Conservation (phyloP, 768 basidiomycete species). For the Phylloporus sp. region DNA sequence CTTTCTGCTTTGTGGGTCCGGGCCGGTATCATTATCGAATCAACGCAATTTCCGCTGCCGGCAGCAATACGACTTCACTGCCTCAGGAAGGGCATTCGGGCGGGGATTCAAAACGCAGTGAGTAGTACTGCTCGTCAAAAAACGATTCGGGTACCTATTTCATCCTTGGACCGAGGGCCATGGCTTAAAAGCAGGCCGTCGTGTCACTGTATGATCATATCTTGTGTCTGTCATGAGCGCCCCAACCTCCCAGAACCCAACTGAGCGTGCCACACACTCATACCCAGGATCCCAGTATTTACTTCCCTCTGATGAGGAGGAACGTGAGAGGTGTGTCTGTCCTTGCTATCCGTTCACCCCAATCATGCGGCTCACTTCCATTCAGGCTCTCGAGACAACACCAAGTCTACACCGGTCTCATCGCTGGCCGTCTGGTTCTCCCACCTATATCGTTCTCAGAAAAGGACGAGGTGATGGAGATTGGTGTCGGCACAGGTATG, state of each 20-base stretch:
- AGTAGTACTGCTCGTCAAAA: too few relatives aligned
- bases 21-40: too few relatives aligned
- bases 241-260: not conserved
- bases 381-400: not conserved
- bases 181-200: too few relatives aligned
- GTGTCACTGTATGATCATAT: too few relatives aligned
- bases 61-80: too few relatives aligned
- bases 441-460: not conserved
- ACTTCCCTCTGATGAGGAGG: not conserved
- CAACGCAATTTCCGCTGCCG: too few relatives aligned
- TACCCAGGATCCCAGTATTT: not conserved
- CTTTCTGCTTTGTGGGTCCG: too few relatives aligned
- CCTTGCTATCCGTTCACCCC: not conserved
- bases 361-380: not conserved
- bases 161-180: too few relatives aligned
- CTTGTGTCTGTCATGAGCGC: too few relatives aligned
- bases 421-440: not conserved
- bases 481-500: not conserved
- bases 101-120: too few relatives aligned
- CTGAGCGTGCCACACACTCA: not conserved
- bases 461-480: not conserved
- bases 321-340: not conserved
- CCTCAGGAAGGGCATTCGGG: too few relatives aligned
- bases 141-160: too few relatives aligned
- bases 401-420: not conserved